Conservation (phyloP, 2,329 filamentous ascomycete species). For the Knufia petricola region DNA sequence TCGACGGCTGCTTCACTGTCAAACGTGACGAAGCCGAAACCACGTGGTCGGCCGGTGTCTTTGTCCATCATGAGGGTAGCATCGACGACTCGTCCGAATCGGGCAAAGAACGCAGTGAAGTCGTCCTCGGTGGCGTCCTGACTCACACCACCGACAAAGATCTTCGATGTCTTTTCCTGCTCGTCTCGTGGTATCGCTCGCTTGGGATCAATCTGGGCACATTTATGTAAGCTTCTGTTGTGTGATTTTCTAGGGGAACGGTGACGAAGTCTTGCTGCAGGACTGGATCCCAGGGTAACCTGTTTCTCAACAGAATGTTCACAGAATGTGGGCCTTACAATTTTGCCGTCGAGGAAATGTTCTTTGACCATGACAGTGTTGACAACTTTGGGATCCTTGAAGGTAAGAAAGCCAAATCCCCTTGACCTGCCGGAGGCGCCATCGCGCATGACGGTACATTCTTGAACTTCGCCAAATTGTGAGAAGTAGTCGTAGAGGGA, state of each 20-base stretch:
- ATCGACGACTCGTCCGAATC: conserved; percentile 92
- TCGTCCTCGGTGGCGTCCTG: conserved; percentile 95
- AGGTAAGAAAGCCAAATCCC: conserved; percentile 95
- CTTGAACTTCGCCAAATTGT: conserved; percentile 91
- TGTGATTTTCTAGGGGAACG: conserved; percentile 6
- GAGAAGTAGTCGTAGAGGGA: conserved; percentile 95
- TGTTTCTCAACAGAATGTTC: conserved; percentile 20
- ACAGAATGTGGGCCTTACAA: conserved; percentile 52
- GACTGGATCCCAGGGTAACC: conserved; percentile 14
- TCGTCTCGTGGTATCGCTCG: conserved; percentile 94
- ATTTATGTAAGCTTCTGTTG: conserved; percentile 23
- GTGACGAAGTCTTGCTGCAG: conserved; percentile 1
- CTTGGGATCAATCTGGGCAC: conserved; percentile 82
- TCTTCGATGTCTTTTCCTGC: conserved; percentile 96
- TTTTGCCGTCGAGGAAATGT: conserved; percentile 95
- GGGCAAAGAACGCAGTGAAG: conserved; percentile 92
- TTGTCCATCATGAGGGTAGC: conserved; percentile 99
- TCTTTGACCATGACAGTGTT: conserved; percentile 99
- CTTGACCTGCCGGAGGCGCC: conserved; percentile 85
- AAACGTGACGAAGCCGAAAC: conserved; percentile 97
- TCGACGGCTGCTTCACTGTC: conserved; percentile 94
- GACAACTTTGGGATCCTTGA: conserved; percentile 94
- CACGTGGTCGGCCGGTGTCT: conserved; percentile 90
- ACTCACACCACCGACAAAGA: conserved; percentile 94
- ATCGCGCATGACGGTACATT: conserved; percentile 99